Base-by-base conservation (phyloP, 768 basidiomycete species). In the Trametes cingulata region DNA sequence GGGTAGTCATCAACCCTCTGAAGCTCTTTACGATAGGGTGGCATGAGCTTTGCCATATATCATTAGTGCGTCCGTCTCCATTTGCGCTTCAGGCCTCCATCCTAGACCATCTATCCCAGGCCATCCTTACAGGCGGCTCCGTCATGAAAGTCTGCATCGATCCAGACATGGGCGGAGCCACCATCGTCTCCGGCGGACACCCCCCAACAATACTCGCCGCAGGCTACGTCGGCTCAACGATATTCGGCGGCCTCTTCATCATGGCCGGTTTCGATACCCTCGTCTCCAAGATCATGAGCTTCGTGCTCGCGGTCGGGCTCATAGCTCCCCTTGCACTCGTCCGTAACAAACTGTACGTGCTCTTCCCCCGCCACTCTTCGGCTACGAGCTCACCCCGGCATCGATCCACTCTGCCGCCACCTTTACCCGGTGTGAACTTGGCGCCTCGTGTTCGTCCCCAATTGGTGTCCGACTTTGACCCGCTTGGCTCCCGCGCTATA, bases 261-360 rank as follows among this genome's bases (percentile, higher is more conserved):
- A 77, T 94, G 25, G 90, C 86, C 39, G 91, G 91, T 17, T 95
- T 91, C 78, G 88, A 94, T 71, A 94, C 90, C 2, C 84, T 96
- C 17, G 90, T 93, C 13, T 89, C 94, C 35, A 98, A 98, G 74
- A 85, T 97, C 58, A 84, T 94, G 73, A 95, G 93, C 75, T 94
- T 95, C 67, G 86, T 95, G 52, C 81, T 96, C 51, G 95, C 85
- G 35, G 80, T 97, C 35, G 95, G 93, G 15, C 76, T 98, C 25
- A 74, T 96, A n/a, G 82, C 88, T 29, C 95, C 95, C 0, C 78
- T 96, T 47, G 84, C 87, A 14, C 85, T 95, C 27, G 93, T 95
- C 37, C 82, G 93, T 59, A 92, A 95, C 70, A 95, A 95, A 80
- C 67, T 96, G 93, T 95, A 70, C 70, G 90, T 79, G 39, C 42